phyloP scores from a whole-genome alignment of 805 yeast species.

The Wickerhamiella musiphila region DNA sequence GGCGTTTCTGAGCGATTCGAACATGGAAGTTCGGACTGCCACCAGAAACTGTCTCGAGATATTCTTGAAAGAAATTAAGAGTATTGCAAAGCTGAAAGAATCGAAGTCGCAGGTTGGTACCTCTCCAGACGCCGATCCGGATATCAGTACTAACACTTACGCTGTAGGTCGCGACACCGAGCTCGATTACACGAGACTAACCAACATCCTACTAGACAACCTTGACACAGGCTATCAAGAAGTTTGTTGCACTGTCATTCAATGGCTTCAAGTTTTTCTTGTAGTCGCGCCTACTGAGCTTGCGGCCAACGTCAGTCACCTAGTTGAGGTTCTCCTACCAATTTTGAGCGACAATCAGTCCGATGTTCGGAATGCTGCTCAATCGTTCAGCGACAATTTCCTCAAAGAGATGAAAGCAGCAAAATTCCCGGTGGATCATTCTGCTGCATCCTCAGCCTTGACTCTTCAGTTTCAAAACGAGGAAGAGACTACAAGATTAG shows the following conservation, averaged over 20 bases:
- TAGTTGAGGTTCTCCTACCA: slow-evolving; percentile 50
- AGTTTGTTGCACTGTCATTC: slow-evolving; percentile 60
- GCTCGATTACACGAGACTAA: slow-evolving; percentile 62
- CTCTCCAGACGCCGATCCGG: neutral
- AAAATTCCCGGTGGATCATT: slow-evolving; percentile 27
- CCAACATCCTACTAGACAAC: slow-evolving; percentile 66
- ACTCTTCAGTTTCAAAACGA: slow-evolving; percentile 57
- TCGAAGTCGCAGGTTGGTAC: neutral
- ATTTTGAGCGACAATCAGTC: slow-evolving; percentile 37
- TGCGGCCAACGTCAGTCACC: slow-evolving; percentile 53
- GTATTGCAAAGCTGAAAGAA: slow-evolving; percentile 51
- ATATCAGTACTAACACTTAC: slow-evolving; percentile 24
- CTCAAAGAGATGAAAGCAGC: slow-evolving; percentile 32
- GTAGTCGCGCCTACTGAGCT: slow-evolving; percentile 62
- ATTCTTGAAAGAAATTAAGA: slow-evolving; percentile 61
- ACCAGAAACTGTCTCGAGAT: slow-evolving; percentile 63
- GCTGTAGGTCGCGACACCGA: slow-evolving; percentile 68
- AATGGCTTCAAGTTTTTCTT: slow-evolving; percentile 66
- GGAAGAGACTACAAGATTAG: slow-evolving; percentile 64
- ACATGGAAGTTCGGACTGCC: slow-evolving; percentile 72
- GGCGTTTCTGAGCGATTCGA: slow-evolving; percentile 62
- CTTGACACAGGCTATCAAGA: slow-evolving; percentile 57
- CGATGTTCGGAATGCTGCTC: slow-evolving; percentile 36
- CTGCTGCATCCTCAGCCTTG: slow-evolving; percentile 50
- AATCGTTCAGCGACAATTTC: slow-evolving; percentile 37